phyloP scores from a whole-genome alignment of 306 rosid species.

The Dryas drummondii region DNA sequence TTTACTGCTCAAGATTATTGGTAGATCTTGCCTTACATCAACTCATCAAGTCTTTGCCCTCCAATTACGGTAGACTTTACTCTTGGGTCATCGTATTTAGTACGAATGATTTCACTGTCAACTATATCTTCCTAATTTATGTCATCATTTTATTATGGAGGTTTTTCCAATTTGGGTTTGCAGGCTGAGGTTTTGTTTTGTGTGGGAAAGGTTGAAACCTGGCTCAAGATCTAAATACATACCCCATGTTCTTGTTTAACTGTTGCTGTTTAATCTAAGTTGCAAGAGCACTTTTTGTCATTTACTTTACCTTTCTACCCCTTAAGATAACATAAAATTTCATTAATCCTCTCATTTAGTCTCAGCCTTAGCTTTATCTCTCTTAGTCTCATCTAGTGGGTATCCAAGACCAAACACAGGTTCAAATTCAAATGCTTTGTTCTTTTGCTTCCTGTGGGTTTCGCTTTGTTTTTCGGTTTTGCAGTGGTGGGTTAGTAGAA shows the following conservation, averaged over 20 bases:
- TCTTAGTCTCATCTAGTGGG: slow-evolving; percentile 12
- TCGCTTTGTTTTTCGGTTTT: neutral
- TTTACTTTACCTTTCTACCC: slow-evolving; percentile 30
- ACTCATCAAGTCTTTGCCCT: neutral
- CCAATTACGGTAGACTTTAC: neutral
- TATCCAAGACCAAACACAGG: slow-evolving; percentile 2
- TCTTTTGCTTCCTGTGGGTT: neutral
- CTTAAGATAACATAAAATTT: slow-evolving; percentile 1
- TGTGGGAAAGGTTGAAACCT: neutral
- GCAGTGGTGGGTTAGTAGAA: neutral
- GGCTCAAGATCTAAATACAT: slow-evolving; percentile 8
- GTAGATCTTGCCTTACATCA: neutral
- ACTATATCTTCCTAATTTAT: neutral
- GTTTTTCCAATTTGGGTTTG: slow-evolving; percentile 6
- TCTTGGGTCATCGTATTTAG: neutral
- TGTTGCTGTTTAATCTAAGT: neutral
- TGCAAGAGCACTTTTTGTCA: neutral
- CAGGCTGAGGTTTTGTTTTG: neutral
- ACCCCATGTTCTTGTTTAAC: neutral
- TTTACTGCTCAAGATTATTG: neutral
- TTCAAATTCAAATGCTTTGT: neutral
- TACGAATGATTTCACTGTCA: no score
- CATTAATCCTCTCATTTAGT: neutral
- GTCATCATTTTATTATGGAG: neutral
- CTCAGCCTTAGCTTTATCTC: neutral